A percentile compares a stretch with the other conserved stretches of the same genome.
Evolutionary conservation across 2,329 filamentous ascomycete genomes (phyloP).

Genomic region (Ophiocordyceps camponoti-leonardi): DNA sequence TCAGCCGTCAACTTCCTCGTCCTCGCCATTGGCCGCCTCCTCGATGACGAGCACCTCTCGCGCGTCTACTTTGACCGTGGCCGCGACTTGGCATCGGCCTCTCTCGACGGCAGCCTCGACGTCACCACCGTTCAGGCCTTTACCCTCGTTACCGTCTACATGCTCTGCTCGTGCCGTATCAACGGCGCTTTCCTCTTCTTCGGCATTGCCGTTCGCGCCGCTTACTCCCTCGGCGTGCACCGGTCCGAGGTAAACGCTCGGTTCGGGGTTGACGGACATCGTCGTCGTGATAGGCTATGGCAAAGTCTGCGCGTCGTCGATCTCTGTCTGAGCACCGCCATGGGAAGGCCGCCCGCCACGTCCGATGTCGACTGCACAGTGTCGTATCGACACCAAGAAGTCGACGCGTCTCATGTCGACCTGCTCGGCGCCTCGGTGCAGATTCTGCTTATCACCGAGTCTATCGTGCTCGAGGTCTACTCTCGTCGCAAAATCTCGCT

Average conservation of each 20-base stretch:
- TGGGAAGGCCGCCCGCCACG: slow-evolving; percentile 35
- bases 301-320: slow-evolving; percentile 35
- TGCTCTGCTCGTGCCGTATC: slow-evolving; percentile 36
- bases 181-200: slow-evolving; percentile 37
- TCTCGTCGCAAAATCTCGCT: slow-evolving; percentile 34
- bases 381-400: slow-evolving; percentile 17
- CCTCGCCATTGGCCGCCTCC: slow-evolving; percentile 30
- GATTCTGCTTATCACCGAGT: slow-evolving; percentile 32
- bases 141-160: slow-evolving; percentile 32
- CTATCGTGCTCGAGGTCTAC: slow-evolving; percentile 33
- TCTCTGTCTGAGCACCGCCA: slow-evolving; percentile 33
- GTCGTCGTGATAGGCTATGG: slow-evolving; percentile 32
- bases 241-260: slow-evolving; percentile 35
- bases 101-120: slow-evolving; percentile 27
- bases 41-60: slow-evolving; percentile 21
- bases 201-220: slow-evolving; percentile 32
- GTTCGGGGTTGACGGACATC: slow-evolving; percentile 25
- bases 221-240: slow-evolving; percentile 35
- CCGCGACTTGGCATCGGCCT: slow-evolving; percentile 24
- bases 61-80: slow-evolving; percentile 32
- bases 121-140: slow-evolving; percentile 33
- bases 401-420: slow-evolving; percentile 10
- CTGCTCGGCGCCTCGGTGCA: slow-evolving; percentile 34
- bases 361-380: slow-evolving; percentile 38
- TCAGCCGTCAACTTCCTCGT: slow-evolving; percentile 30